These are phyloP conservation scores for Monosporascus sp. DNA, from an alignment of 2,329 filamentous ascomycete genomes.

Conservation along the genomic window DNA sequence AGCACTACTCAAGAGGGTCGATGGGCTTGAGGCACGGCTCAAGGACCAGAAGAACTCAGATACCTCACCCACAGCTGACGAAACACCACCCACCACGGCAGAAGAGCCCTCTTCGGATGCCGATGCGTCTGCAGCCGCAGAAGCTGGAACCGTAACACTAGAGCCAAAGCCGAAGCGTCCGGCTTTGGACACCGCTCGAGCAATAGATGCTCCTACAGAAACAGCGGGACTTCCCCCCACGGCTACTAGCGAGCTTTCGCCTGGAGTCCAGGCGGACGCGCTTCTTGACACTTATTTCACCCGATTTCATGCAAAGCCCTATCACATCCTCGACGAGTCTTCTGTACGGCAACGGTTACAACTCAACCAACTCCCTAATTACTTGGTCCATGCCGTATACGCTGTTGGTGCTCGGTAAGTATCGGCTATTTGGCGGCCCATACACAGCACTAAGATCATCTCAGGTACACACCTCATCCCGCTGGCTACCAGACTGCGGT, in stretches of 20 bases:
- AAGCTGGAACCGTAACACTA: slow-evolving; percentile 22
- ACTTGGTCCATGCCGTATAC: slow-evolving; percentile 51
- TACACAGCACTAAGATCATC: slow-evolving; percentile 12
- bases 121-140: slow-evolving; percentile 15
- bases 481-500: slow-evolving; percentile 63
- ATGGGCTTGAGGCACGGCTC: slow-evolving; percentile 75
- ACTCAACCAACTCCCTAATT: slow-evolving; percentile 56
- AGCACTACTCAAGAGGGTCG: slow-evolving; percentile 76
- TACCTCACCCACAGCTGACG: slow-evolving; percentile 32
- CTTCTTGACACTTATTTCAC: slow-evolving; percentile 75
- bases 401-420: slow-evolving; percentile 57
- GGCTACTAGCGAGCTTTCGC: slow-evolving; percentile 38
- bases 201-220: slow-evolving; percentile 28
- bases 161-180: slow-evolving; percentile 37
- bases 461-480: slow-evolving; percentile 63
- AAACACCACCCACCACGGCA: slow-evolving; percentile 17
- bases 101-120: slow-evolving; percentile 20
- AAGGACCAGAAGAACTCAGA: slow-evolving; percentile 57
- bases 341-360: slow-evolving; percentile 67
- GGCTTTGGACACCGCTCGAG: slow-evolving; percentile 30
- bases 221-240: slow-evolving; percentile 38
- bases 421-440: background rate
- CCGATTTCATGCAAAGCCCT: slow-evolving; percentile 76
- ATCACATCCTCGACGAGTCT: slow-evolving; percentile 73
- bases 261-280: slow-evolving; percentile 49